Evolutionary conservation across 2,329 filamentous ascomycete genomes (phyloP), one percentile per base, ranked within the genome.

Genomic region (Trichoderma asperellum): DNA sequence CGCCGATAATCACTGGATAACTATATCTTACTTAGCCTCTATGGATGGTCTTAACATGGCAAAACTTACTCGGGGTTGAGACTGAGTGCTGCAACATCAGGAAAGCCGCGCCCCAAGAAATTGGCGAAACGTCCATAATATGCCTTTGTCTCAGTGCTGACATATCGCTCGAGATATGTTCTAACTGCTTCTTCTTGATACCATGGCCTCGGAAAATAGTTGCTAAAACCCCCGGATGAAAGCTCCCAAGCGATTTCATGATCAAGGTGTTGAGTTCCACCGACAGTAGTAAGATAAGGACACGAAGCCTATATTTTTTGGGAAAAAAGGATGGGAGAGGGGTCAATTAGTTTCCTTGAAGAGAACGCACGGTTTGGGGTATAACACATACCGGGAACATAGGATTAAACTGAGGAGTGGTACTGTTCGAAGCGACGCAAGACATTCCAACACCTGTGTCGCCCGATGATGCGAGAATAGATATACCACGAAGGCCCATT

Each of bases 21-120:
- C 63, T 67, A 21, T 40, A 32, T 21, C 24, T n/a, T 8, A 5
- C 1, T 67, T 24, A 67, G 55, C 24, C 11, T 16, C 7, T n/a
- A n/a, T 21, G 6, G 2, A 21, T 8, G 3, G 8, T 11, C 12
- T 52, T 2, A 5, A 2, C 7, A 21, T 4, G 40, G 21, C 32
- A 81, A 79, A 8, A 78, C 72, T 68, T 88, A 91, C 72, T 88
- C 86, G 8, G 86, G 86, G 1, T 89, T 85, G 29, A 92, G 82
- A 12, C 73, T 74, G 40, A 74, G 73, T 8, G 81, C 83, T 14
- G 81, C 76, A 11, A 86, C 74, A 71, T 85, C 83, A 4, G 84
- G 84, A 53, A 81, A 80, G 0, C 77, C 83, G 18, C 84, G 78
- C 0, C 83, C 84, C 4, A 73, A 74, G 14, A 71, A 70, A 71